Evolutionary conservation across 441 rosid genomes (phyloP), one percentile per base, ranked within the genome.

Genomic region (Oxalis stricta): DNA sequence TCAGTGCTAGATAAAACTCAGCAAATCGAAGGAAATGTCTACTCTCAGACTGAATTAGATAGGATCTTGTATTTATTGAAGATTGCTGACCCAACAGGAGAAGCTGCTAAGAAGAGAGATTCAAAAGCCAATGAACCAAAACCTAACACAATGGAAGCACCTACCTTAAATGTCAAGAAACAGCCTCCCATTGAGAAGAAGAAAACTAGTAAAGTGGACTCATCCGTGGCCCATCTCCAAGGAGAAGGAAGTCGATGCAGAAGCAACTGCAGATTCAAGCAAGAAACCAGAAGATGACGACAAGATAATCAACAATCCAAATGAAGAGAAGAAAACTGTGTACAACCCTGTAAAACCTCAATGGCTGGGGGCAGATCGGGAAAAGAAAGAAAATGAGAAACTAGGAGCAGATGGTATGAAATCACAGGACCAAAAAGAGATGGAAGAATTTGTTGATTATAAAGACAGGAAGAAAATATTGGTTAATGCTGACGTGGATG

Each of bases 31-130:
- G 62, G 95, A 84, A 63, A 37, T 84, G 30, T 65, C 83, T 33
- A 24, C 71, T 42, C 92, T 79, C 84, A 86, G 60, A 66, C 80
- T 18, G 91, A 86, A 46, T 43, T 86, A 34, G 79, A 73, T 59
- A 66, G 99, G 59, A 66, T 82, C 29, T 18, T 65, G 38, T 86
- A 73, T 65, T 77, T 92, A 37, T 63, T 92, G 68, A 92, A 79
- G 70, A 66, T 92, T 56, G 88, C 99, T 52, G 99, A 86, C 40
- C 99, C 99, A 30, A 61, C 73, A 0, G 96, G 94, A 59, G 96
- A 75, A 64, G 78, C 81, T 50, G 71, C 68, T 55, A 76, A 60
- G 70, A 75, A 61, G 68, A 80, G 87, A 56, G 82, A 76, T 20
- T 48, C 33, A 16, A 78, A 70, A 46, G 58, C 34, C 4, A 71